Conservation (phyloP, 2,329 filamentous ascomycete genomes). For the Diaporthe nobilis region DNA sequence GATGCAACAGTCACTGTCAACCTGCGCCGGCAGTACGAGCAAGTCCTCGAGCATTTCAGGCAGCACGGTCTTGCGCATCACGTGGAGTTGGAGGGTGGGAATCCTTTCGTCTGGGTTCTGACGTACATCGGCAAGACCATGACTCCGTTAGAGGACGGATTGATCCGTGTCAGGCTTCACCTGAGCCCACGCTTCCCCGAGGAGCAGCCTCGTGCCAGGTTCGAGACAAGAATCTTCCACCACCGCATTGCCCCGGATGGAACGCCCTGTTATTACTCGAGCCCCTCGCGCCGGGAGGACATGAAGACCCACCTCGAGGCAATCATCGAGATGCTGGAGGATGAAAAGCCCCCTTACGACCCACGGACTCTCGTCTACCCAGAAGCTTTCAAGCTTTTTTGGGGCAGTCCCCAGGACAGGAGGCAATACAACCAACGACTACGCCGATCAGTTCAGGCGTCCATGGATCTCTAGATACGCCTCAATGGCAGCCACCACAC, state of each 20-base stretch:
- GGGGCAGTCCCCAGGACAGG: slow-evolving; percentile 84
- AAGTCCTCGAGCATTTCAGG: slow-evolving; percentile 83
- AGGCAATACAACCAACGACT: slow-evolving; percentile 88
- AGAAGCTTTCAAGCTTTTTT: slow-evolving; percentile 88
- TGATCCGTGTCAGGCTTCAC: slow-evolving; percentile 84
- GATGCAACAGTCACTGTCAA: slow-evolving; percentile 85
- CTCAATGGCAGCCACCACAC: slow-evolving; percentile 41
- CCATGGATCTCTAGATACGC: slow-evolving; percentile 59
- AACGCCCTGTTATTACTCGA: slow-evolving; percentile 84
- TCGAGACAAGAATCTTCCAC: slow-evolving; percentile 88
- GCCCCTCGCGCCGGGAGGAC: slow-evolving; percentile 75
- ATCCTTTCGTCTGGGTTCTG: slow-evolving; percentile 90
- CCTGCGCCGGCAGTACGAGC: slow-evolving; percentile 86
- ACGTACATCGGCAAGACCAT: slow-evolving; percentile 93
- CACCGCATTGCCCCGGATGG: slow-evolving; percentile 87
- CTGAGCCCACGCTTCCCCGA: slow-evolving; percentile 90
- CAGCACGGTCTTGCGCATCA: slow-evolving; percentile 79
- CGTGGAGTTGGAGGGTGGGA: slow-evolving; percentile 81
- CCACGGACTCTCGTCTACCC: slow-evolving; percentile 89
- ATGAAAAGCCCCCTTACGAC: slow-evolving; percentile 90
- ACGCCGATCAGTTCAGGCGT: slow-evolving; percentile 81
- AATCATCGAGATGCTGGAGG: slow-evolving; percentile 86
- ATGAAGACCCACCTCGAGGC: slow-evolving; percentile 86
- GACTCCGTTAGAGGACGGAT: slow-evolving; percentile 92
- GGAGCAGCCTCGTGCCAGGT: slow-evolving; percentile 86